Percentiles rank a stretch among this genome's conserved stretches.
Conservation (phyloP, 2,329 filamentous ascomycete genomes). For the Cryphonectria carpinicola region DNA sequence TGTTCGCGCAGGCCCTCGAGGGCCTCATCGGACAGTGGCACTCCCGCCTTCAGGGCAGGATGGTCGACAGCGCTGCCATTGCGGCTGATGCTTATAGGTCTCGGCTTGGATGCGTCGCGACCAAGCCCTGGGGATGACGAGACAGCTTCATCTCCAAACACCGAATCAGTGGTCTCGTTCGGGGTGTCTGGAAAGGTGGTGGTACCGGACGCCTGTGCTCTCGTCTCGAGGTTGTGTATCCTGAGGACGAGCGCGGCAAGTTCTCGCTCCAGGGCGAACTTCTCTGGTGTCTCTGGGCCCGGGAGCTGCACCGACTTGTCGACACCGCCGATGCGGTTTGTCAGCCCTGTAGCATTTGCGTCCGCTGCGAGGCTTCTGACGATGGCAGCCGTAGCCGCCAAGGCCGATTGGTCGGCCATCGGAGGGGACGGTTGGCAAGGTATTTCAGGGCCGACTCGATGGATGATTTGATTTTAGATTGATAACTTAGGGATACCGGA, state of each 20-base stretch:
- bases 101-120: constrained; percentile 34
- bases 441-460: constrained; percentile 20
- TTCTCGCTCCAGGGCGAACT: constrained; percentile 80
- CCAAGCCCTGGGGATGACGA: constrained; percentile 49
- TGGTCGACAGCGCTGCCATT: constrained; percentile 35
- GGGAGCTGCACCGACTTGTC: constrained; percentile 69
- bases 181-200: constrained; percentile 77
- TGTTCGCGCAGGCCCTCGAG: constrained; percentile 86
- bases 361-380: constrained; percentile 56
- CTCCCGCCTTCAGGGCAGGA: constrained; percentile 41
- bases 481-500: constrained; percentile 18
- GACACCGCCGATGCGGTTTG: constrained; percentile 41
- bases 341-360: constrained; percentile 42
- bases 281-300: constrained; percentile 74
- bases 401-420: constrained; percentile 60
- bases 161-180: constrained; percentile 71
- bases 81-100: constrained; percentile 33
- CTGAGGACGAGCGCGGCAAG: constrained; percentile 77
- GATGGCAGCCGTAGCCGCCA: constrained; percentile 58
- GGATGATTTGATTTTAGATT: constrained; percentile 5
- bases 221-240: constrained; percentile 81
- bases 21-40: constrained; percentile 76
- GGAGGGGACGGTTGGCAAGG: constrained; percentile 14
- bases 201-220: constrained; percentile 62
- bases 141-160: constrained; percentile 62